phyloP scores from a whole-genome alignment of 176 grass and related monocot genomes.

The Aegilops umbellulata region DNA sequence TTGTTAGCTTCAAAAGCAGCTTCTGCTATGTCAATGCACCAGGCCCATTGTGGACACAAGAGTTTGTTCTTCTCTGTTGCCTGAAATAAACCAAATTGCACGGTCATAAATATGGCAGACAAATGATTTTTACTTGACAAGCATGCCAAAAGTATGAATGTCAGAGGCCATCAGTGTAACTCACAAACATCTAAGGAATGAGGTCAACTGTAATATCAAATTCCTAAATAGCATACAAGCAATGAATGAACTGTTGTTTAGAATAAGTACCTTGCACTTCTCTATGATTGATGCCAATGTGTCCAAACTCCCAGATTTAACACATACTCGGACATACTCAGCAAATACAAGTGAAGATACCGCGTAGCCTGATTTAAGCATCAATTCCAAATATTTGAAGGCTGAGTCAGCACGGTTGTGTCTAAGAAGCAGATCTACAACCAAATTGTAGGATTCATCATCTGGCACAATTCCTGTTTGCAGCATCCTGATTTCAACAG shows the following conservation, averaged over 20 bases:
- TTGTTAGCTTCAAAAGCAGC: constrained; percentile 79
- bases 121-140: constrained; percentile 17
- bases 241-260: constrained; percentile 14
- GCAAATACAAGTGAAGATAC: constrained; percentile 52
- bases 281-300: constrained; percentile 81
- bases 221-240: not conserved
- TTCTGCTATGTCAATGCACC: constrained; percentile 71
- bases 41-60: constrained; percentile 66
- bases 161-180: constrained; percentile 14
- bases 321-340: constrained; percentile 59
- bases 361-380: constrained; percentile 72
- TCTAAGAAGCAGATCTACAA: constrained; percentile 69
- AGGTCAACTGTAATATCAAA: not conserved
- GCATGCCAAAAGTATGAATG: constrained; percentile 14
- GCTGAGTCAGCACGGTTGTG: constrained; percentile 67
- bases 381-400: constrained; percentile 76
- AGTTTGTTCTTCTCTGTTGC: constrained; percentile 82
- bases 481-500: constrained; percentile 94
- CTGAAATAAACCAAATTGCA: constrained; percentile 37
- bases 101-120: constrained; percentile 7
- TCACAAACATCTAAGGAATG: not conserved
- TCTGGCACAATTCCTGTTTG: constrained; percentile 75
- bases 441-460: constrained; percentile 93
- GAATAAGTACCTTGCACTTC: constrained; percentile 89
- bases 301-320: constrained; percentile 72